Conservation (phyloP, 2,329 filamentous ascomycete genomes). For the Mollisiaceae sp. region DNA sequence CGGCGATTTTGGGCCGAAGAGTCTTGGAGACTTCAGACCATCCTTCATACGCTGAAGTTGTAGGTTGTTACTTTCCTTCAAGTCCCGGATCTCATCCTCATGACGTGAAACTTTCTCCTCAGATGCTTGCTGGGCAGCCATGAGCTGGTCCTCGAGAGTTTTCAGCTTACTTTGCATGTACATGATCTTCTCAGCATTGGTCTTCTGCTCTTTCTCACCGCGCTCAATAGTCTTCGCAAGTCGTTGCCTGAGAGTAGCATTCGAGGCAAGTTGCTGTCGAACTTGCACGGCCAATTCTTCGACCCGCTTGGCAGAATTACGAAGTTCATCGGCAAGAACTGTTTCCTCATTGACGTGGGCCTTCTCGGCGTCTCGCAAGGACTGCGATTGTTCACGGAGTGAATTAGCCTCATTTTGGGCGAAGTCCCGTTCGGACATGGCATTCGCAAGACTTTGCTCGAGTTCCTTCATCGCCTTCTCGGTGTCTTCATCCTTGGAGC, state of each 20-base stretch:
- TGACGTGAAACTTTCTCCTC: constrained; percentile 84
- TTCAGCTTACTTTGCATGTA: constrained; percentile 82
- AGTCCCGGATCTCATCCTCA: constrained; percentile 79
- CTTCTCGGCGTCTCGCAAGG: constrained; percentile 61
- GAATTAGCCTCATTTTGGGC: constrained; percentile 67
- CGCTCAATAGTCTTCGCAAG: constrained; percentile 80
- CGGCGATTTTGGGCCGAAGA: constrained; percentile 63
- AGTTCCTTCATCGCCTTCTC: constrained; percentile 67
- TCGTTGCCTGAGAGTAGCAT: constrained; percentile 75
- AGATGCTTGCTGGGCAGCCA: constrained; percentile 81
- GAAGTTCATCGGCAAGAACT: constrained; percentile 71
- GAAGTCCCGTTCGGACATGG: constrained; percentile 74
- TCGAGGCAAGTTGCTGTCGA: constrained; percentile 78
- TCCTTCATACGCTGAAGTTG: constrained; percentile 78
- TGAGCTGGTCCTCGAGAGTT: constrained; percentile 80
- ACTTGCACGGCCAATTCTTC: constrained; percentile 82
- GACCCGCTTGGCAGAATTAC: constrained; percentile 75
- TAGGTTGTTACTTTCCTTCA: constrained; percentile 77
- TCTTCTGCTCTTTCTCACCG: constrained; percentile 82
- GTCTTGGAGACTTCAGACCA: constrained; percentile 52
- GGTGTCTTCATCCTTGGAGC: constrained; percentile 61
- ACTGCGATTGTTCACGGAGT: constrained; percentile 65
- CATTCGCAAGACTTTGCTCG: constrained; percentile 70
- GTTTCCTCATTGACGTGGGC: constrained; percentile 63
- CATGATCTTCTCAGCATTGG: constrained; percentile 82